These are phyloP conservation scores for Limtongia smithiae DNA, from an alignment of 805 yeast species.

Conservation along the genomic window DNA sequence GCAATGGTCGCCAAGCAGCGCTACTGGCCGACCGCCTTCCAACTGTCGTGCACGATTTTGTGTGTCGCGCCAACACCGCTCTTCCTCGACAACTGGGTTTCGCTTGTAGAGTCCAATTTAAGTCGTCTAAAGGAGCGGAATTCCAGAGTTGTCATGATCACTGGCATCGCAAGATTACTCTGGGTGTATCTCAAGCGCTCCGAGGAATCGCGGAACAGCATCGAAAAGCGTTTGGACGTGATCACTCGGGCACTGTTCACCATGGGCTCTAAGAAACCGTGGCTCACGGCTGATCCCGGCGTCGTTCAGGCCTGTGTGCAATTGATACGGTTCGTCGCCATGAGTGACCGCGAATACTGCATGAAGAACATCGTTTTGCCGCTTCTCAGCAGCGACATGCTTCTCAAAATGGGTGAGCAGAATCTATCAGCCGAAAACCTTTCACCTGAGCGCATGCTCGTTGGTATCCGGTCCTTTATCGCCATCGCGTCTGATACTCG, in stretches of 20 bases:
- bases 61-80: constrained; percentile 77
- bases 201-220: constrained; percentile 83
- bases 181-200: constrained; percentile 90
- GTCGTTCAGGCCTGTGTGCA: constrained; percentile 66
- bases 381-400: constrained; percentile 44
- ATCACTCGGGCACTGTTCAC: constrained; percentile 56
- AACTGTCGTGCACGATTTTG: constrained; percentile 66
- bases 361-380: constrained; percentile 76
- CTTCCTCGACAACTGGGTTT: constrained; percentile 70
- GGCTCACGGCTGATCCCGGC: constrained; percentile 65
- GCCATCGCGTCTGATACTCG: constrained; percentile 60
- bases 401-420: constrained; percentile 38
- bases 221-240: constrained; percentile 70
- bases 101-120: constrained; percentile 59
- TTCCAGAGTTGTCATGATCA: constrained; percentile 55
- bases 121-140: constrained; percentile 62
- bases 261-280: constrained; percentile 58
- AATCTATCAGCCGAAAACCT: constrained; percentile 52
- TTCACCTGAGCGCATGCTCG: constrained; percentile 64
- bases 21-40: constrained; percentile 65
- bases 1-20: constrained; percentile 46
- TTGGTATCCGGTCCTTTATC: constrained; percentile 69
- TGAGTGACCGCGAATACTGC: constrained; percentile 70
- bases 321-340: constrained; percentile 73
- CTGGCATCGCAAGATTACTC: constrained; percentile 65